A percentile compares a stretch with the other conserved stretches of the same genome.
These are phyloP conservation scores for Lotus japonicus DNA, from an alignment of 306 rosid species.

Conservation along the genomic window DNA sequence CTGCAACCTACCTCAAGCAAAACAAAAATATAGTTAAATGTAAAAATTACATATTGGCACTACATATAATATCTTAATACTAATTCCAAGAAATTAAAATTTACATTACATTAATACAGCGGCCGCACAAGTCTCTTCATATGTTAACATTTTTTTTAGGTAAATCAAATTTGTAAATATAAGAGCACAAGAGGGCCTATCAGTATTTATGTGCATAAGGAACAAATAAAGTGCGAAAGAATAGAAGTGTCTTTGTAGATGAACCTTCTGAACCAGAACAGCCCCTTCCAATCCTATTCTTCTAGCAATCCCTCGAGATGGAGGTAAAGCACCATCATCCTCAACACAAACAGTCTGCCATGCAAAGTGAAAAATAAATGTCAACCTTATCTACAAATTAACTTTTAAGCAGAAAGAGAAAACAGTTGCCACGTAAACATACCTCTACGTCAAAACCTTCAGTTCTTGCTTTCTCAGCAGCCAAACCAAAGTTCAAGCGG, in stretches of 20 bases:
- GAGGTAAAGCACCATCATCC: conserved; percentile 95
- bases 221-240: conserved; percentile 14
- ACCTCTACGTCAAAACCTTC: conserved; percentile 96
- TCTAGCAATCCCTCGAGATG: conserved; percentile 80
- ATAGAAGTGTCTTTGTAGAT: background rate
- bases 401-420: background rate
- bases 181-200: too few species aligned
- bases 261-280: conserved; percentile 84
- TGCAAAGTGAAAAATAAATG: conserved; percentile 14
- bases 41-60: background rate
- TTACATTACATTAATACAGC: background rate
- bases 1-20: conserved; percentile 65
- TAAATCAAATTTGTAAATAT: too few species aligned
- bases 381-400: background rate
- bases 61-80: background rate
- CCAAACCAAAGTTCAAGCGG: conserved; percentile 94
- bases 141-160: background rate
- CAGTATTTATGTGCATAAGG: conserved; percentile 3
- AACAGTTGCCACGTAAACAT: conserved; percentile 23
- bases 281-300: conserved; percentile 98
- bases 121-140: background rate
- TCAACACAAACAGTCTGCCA: conserved; percentile 94
- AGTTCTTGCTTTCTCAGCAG: conserved; percentile 92
- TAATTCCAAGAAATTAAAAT: background rate
- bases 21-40: background rate